Percentiles rank a stretch among this genome's conserved stretches.
phyloP scores from a whole-genome alignment of 306 rosid genomes.

The Ochetophila trinervis region DNA sequence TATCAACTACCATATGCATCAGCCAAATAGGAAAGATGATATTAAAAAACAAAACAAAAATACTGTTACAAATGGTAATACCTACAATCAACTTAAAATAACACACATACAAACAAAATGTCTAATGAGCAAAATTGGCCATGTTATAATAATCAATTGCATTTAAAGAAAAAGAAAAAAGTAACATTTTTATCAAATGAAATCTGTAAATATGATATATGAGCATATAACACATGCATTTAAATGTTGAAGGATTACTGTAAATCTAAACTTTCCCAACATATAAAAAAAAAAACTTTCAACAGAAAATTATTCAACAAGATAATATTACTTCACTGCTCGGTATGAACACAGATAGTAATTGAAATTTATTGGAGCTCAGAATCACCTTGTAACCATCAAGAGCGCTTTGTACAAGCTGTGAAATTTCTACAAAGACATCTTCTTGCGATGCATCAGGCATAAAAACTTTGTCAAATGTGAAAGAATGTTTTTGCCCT shows the following conservation, averaged over 20 bases:
- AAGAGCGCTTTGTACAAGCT: slow-evolving; percentile 98
- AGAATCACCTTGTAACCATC: slow-evolving; percentile 93
- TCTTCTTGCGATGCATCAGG: slow-evolving; percentile 82
- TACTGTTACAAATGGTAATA: no score
- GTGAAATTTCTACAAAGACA: slow-evolving; percentile 86
- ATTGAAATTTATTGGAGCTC: slow-evolving; percentile 10
- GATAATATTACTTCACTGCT: not conserved
- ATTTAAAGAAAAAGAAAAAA: not conserved
- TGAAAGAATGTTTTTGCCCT: slow-evolving; percentile 90
- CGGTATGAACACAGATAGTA: not conserved
- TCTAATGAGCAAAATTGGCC: no score
- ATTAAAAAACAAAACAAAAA: no score
- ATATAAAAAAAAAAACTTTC: not conserved
- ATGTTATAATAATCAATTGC: not conserved
- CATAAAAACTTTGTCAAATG: slow-evolving; percentile 84
- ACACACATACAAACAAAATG: no score
- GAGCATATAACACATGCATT: not conserved
- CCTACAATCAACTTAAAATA: no score
- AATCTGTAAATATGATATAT: no score
- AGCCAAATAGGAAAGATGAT: no score
- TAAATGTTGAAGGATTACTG: not conserved
- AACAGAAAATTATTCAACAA: not conserved
- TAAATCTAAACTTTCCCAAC: not conserved
- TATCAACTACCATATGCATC: no score
- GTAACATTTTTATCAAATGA: no score